Conservation (phyloP, 176 grass and related monocot genomes). For the Zoysia japonica region DNA sequence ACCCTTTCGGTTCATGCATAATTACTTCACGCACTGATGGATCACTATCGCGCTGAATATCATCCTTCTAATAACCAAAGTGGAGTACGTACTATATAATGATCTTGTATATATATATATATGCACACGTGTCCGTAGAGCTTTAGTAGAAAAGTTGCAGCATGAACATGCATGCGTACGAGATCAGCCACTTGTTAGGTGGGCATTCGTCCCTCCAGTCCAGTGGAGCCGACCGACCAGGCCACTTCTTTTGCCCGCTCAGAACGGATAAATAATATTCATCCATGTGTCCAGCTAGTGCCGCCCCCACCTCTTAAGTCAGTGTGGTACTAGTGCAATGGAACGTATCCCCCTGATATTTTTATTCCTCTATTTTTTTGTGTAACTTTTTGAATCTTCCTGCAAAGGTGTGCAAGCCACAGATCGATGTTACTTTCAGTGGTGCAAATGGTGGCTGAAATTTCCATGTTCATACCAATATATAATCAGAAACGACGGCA, state of each 20-base stretch:
- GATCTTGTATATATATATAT: neutral
- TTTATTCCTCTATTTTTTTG: neutral
- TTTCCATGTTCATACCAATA: too few species aligned
- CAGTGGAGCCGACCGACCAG: neutral
- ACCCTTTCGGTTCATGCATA: neutral
- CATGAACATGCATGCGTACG: neutral
- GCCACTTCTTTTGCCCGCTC: conserved; percentile 27
- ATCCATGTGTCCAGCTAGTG: conserved; percentile 3
- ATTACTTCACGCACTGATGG: neutral
- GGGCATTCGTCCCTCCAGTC: neutral
- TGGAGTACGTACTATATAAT: too few species aligned
- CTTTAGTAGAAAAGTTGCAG: neutral
- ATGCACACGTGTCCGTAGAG: conserved; percentile 24
- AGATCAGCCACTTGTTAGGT: conserved; percentile 5
- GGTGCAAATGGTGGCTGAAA: too few species aligned
- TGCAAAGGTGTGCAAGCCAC: too few species aligned
- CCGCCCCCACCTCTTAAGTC: neutral
- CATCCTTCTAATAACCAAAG: too few species aligned
- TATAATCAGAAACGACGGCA: too few species aligned
- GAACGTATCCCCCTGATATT: neutral
- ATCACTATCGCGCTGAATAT: neutral
- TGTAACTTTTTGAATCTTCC: too few species aligned
- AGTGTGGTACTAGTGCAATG: too few species aligned
- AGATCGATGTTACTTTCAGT: too few species aligned
- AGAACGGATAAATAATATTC: neutral